Percentiles rank a stretch among this genome's conserved stretches.
Evolutionary conservation across 2,329 filamentous ascomycete genomes (phyloP).

Genomic region (Colletotrichum sidae): DNA sequence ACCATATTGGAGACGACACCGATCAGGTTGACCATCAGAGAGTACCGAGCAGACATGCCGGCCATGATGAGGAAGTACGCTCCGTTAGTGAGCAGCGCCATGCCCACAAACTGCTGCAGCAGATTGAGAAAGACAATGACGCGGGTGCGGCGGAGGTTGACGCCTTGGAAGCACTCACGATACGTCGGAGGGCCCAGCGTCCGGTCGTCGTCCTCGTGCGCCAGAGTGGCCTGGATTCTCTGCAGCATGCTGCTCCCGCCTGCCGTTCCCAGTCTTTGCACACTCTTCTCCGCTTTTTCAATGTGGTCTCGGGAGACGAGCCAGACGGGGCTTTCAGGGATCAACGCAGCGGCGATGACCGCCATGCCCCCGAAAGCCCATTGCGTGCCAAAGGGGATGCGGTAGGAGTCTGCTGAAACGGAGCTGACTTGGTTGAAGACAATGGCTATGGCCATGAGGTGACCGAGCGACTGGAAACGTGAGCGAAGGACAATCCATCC

Average conservation of each 20-base stretch:
- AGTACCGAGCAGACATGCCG: constrained; percentile 17
- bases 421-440: constrained; percentile 9
- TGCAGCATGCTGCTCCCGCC: constrained; percentile 5
- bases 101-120: constrained; percentile 13
- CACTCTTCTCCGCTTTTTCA: constrained; percentile 7
- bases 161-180: constrained; percentile 17
- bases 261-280: constrained; percentile 2
- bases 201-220: constrained; percentile 14
- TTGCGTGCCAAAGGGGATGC: constrained; percentile 20
- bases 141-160: constrained; percentile 10
- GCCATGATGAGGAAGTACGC: constrained; percentile 24
- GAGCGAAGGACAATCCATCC: too few species aligned
- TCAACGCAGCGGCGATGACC: background rate
- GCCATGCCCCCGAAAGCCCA: constrained; percentile 16
- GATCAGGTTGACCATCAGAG: constrained; percentile 24
- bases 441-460: constrained; percentile 11
- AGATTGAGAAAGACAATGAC: constrained; percentile 16
- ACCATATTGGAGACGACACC: constrained; percentile 17
- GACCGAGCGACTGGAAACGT: background rate
- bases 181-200: background rate
- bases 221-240: background rate
- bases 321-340: constrained; percentile 22
- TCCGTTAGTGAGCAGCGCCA: constrained; percentile 13
- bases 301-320: background rate
- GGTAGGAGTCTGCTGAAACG: background rate